Evolutionary conservation across 257 asterid genomes (phyloP), one percentile per base, ranked within the genome.

Genomic region (Jacaranda mimosifolia): DNA sequence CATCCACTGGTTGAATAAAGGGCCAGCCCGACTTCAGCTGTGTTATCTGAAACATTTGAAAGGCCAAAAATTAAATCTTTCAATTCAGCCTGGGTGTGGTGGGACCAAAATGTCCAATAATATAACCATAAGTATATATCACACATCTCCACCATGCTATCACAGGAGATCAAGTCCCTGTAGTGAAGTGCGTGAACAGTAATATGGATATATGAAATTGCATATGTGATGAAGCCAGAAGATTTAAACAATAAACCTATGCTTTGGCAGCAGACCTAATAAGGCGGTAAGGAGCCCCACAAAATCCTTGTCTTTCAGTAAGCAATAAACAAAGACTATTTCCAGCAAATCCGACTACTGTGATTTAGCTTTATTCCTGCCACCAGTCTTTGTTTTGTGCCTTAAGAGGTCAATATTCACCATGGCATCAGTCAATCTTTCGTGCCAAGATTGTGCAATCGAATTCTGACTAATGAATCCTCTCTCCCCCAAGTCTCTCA

Each of bases 401-500:
- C 88, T 76, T 79, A 90, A 48, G 66, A 43, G 81, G 63, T 85
- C 82, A 66, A 95, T 82, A 74, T 81, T 84, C 65, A 63, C 79
- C 85, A 75, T 43, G 72, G 90, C 89, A 73, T 80, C 86, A 60
- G 32, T 76, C 86, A 91, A 73, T 78, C 84, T 83, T 68, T 75
- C 46, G 18, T 78, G 81, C 92, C 89, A 85, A 55, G 68, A 77
- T 79, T 56, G 77, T 48, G 32, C 68, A 69, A 65, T 66, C 17
- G 77, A 75, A 72, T 72, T 63, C 75, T 71, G 70, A 78, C 73
- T 64, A 71, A 83, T 83, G 53, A 95, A 84, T 73, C 97, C 97
- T 75, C 94, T 84, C 78, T 82, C 87, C 73, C 80, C 90, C 80
- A 95, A 84, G 62, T 91, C 98, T 48, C 51, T 79, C 83, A 91